Conservation (phyloP, 129 eudicot species). For the Helichrysum umbraculigerum region DNA sequence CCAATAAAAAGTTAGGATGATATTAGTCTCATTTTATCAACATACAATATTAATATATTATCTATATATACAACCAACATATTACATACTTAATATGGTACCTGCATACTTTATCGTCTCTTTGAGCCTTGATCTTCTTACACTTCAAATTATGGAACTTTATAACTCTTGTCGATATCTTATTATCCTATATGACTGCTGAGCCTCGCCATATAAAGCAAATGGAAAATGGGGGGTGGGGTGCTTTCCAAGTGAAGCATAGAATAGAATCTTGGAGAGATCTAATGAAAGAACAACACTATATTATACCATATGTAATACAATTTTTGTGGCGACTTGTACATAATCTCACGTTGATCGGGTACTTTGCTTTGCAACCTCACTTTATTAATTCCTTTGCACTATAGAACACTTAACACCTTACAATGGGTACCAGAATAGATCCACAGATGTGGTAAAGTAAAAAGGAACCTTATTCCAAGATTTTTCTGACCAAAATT, state of each 20-base stretch:
- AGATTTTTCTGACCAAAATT: slow-evolving; percentile 52
- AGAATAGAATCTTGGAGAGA: slow-evolving; percentile 77
- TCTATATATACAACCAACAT: neutral
- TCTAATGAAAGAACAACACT: slow-evolving; percentile 36
- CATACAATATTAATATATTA: neutral
- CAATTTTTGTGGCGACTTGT: slow-evolving; percentile 41
- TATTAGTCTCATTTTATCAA: slow-evolving; percentile 33
- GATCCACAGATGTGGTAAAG: slow-evolving; percentile 70
- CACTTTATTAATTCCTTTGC: slow-evolving; percentile 53
- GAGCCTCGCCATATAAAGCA: slow-evolving; percentile 57
- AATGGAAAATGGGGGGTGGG: slow-evolving; percentile 30
- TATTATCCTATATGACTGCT: slow-evolving; percentile 38
- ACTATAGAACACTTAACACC: slow-evolving; percentile 62
- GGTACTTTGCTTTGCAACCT: slow-evolving; percentile 28
- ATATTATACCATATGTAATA: slow-evolving; percentile 21
- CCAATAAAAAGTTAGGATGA: slow-evolving; percentile 10
- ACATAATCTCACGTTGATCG: slow-evolving; percentile 47
- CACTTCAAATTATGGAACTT: slow-evolving; percentile 27
- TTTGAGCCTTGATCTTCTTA: slow-evolving; percentile 33
- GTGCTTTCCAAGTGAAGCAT: slow-evolving; percentile 58
- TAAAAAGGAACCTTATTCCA: slow-evolving; percentile 78
- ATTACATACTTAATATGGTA: slow-evolving; percentile 26
- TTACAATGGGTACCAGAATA: slow-evolving; percentile 76
- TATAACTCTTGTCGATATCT: slow-evolving; percentile 35
- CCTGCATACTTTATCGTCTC: slow-evolving; percentile 49